A percentile compares a stretch with the other conserved stretches of the same genome.
Conservation (phyloP, 495 filamentous ascomycete species). For the Arthonia radiata region DNA sequence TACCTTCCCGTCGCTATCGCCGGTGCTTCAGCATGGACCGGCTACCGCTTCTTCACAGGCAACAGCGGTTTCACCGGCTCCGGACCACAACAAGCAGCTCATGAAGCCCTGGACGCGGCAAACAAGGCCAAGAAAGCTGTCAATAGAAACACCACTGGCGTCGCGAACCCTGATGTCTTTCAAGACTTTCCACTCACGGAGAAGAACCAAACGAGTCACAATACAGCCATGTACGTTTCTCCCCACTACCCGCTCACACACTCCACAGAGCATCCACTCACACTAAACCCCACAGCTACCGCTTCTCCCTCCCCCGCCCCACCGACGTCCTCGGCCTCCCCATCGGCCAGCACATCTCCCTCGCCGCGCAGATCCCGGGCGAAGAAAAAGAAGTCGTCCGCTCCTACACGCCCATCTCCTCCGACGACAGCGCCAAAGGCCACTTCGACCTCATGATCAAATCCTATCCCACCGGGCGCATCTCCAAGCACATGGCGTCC, state of each 20-base stretch:
- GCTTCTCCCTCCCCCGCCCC: slow-evolving; percentile 54
- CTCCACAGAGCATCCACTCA: slow-evolving; percentile 3
- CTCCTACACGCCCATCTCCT: slow-evolving; percentile 90
- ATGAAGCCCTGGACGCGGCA: too few relatives aligned
- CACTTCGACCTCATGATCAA: slow-evolving; percentile 95
- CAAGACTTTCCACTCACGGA: slow-evolving; percentile 75
- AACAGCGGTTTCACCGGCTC: too few relatives aligned
- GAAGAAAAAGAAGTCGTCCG: slow-evolving; percentile 70
- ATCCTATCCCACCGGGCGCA: slow-evolving; percentile 89
- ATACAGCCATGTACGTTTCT: slow-evolving; percentile 58
- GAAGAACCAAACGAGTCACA: slow-evolving; percentile 84
- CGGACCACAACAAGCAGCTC: too few relatives aligned
- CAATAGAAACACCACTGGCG: too few relatives aligned
- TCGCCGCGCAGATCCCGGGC: slow-evolving; percentile 37
- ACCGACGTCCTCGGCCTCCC: slow-evolving; percentile 78
- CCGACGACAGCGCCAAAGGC: slow-evolving; percentile 56
- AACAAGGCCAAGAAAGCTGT: too few relatives aligned
- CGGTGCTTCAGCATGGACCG: too few relatives aligned
- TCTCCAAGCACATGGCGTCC: slow-evolving; percentile 67
- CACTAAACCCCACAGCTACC: slow-evolving; percentile 35
- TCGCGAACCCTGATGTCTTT: slow-evolving; percentile 66
- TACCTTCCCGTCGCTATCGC: too few relatives aligned
- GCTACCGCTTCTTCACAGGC: too few relatives aligned
- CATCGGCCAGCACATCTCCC: slow-evolving; percentile 95
- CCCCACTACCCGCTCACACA: neutral